Percentiles rank a stretch among this genome's conserved stretches.
These are phyloP conservation scores for Phialophora expanda DNA, from an alignment of 2,329 filamentous ascomycete genomes.

Conservation along the genomic window DNA sequence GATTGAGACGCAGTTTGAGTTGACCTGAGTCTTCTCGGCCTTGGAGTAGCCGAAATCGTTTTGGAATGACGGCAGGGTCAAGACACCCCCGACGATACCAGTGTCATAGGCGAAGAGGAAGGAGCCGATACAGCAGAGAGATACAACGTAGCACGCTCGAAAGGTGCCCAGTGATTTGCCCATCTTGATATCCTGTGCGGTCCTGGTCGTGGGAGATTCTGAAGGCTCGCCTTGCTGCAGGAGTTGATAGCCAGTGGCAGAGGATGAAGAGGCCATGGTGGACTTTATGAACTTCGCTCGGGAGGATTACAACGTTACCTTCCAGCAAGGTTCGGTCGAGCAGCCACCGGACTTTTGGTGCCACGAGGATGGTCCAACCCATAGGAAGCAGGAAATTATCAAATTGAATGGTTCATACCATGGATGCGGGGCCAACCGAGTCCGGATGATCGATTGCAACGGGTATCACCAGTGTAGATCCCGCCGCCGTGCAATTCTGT, in stretches of 20 bases:
- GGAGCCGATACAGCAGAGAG: slow-evolving; percentile 47
- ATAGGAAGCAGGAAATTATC: not conserved
- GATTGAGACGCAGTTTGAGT: slow-evolving; percentile 57
- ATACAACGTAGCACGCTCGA: slow-evolving; percentile 46
- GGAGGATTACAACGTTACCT: not conserved
- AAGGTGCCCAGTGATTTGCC: slow-evolving; percentile 45
- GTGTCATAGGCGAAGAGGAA: slow-evolving; percentile 52
- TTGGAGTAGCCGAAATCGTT: slow-evolving; percentile 52
- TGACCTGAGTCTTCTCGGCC: slow-evolving; percentile 49
- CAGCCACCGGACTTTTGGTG: slow-evolving; percentile 11
- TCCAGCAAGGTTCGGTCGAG: slow-evolving; percentile 10
- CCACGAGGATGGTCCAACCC: not conserved
- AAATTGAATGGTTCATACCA: not conserved
- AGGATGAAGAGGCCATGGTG: slow-evolving; percentile 30
- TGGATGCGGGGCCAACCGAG: slow-evolving; percentile 9
- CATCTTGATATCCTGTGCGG: slow-evolving; percentile 38
- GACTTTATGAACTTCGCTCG: not conserved
- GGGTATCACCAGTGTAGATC: slow-evolving; percentile 19
- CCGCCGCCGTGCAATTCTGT: not conserved
- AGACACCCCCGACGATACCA: slow-evolving; percentile 54
- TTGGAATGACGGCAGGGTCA: slow-evolving; percentile 53
- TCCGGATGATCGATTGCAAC: slow-evolving; percentile 13
- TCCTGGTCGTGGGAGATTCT: slow-evolving; percentile 12
- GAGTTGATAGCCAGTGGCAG: slow-evolving; percentile 27
- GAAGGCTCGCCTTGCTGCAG: slow-evolving; percentile 27